Base-by-base conservation (phyloP, 2,329 filamentous ascomycete genomes). In the Pseudonectria foliicola region DNA sequence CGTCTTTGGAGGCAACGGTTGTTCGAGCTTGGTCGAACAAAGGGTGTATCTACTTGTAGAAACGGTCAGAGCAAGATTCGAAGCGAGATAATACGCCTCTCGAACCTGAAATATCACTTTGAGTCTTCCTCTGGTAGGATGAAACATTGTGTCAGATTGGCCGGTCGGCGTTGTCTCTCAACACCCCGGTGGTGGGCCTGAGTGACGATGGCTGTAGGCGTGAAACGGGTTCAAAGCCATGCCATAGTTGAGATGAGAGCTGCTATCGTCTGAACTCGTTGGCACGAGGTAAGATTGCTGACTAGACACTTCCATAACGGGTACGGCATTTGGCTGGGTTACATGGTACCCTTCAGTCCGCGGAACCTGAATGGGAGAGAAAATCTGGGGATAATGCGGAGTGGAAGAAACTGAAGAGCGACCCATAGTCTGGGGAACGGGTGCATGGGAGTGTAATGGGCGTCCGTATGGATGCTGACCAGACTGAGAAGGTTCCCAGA, bases 401-500 rank as follows among this genome's bases (percentile, higher is more conserved):
- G 45, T 30, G 10, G 49, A 39, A 29, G 45, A 39, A 13, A 52
- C 46, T 16, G 50, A 43, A 26, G 43, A 39, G 15, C 47, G 47
- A 32, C 35, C 38, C 33, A 52, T 43, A 23, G 40, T 38, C 12
- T 39, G 39, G 25, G 51, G 42, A 14, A 45, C 8, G 18, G 18
- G 18, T 21, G 18, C 33, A 32, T 50, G 43, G 13, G 49, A 45
- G 10, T 45, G 42, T 10, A 53, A 42, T 34, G 52, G 51, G 11
- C 54, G 53, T n/a, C 43, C 38, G 31, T 55, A 59, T 12, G 48
- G 32, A 27, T 50, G 32, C 33, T 53, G 50, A 7, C 50, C 32
- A 13, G 49, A 33, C 31, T 53, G 54, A 10, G 54, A 40, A 3
- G 52, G 29, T 27, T 60, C 57, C 60, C 60, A 63, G 1, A 57